Base-by-base conservation (phyloP, 2,329 filamentous ascomycete species). In the Zymoseptoria ardabiliae region DNA sequence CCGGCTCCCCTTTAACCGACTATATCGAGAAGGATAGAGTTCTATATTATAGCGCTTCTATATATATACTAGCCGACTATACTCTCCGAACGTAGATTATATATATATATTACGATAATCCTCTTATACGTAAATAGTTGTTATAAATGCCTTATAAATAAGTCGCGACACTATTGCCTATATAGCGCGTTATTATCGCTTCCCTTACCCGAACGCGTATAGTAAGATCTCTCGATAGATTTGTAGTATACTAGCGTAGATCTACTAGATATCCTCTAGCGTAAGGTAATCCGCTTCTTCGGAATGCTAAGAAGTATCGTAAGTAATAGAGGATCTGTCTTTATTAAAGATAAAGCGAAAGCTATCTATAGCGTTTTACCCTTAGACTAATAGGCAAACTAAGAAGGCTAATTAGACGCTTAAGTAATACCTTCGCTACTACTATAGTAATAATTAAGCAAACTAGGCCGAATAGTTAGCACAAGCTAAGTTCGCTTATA, bases 341-440 rank as follows among this genome's bases (percentile, higher is more conserved):
- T 65, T 57, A 63, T 23, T 20, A 55, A 21, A 48, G 25, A 50
- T 63, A 8, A 58, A 54, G n/a, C 21, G 53, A 5, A 55, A 50
- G 53, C 51, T 65, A 35, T 50, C 8, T 30, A 64, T 53, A 58
- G 58, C 57, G 2, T 65, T 63, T 48, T 50, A 65, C 30, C 58
- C 28, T n/a, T 59, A 64, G 28, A 64, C 30, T n/a, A 51, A 64
- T 52, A 53, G 56, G 13, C 50, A 65, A 23, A 63, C 50, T 1
- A 49, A 63, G 23, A 19, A 54, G 5, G 30, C 50, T n/a, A 65
- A 63, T 53, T 55, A 65, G 52, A 59, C 50, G 19, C 21, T 65
- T 48, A 50, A 63, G 56, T 50, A 63, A 20, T 65, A 65, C 53
- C 28, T 65, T 54, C 17, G 50, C 6, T 45, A 21, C 49, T 57